Evolutionary conservation across 164 flowering plant species (phyloP), one percentile per base, ranked within the genome.

Genomic region (Piper longum): DNA sequence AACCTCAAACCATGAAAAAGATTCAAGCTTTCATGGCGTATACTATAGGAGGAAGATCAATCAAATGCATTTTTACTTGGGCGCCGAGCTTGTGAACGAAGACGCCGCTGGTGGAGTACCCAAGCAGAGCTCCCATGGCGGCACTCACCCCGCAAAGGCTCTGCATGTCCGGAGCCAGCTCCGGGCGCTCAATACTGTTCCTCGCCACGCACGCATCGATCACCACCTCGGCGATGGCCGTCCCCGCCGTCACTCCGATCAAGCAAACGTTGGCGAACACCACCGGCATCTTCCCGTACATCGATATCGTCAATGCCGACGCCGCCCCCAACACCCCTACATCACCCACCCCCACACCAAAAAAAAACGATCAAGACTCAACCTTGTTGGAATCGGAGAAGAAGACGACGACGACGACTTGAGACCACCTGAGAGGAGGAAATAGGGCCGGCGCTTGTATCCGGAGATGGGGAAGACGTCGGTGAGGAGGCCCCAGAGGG

Each of bases 161-260:
- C 74, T 86, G 92, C 83, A 88, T 69, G 55, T 88, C 92, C 9
- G 87, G 42, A 0, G 92, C 92, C 74, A 88, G 66, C 3, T 78
- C 63, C n/a, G 74, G 76, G 11, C 71, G 36, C 65, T 78, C 75
- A 7, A 86, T 85, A 66, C 92, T 86, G 43, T 80, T 82, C 60
- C 71, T 72, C 0, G 92, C 88, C 17, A 85, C 79, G 66, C 96
- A 86, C 0, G 92, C 96, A 59, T 86, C 96, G 36, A 86, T 86
- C 0, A 79, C 76, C 57, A 84, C 96, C 54, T 83, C 87, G 0
- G 85, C 83, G 14, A 88, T 81, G 0, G 96, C 88, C 63, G 81
- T 58, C 9, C 75, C 82, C 0, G 86, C 87, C 0, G 75, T 63
- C 0, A 80, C 57, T 7, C 89, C 90, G 14, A 83, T 63, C 66